These are phyloP conservation scores for Zhuliangozyma parablackwelliae DNA, from an alignment of 1,139 yeast genomes.

Conservation along the genomic window DNA sequence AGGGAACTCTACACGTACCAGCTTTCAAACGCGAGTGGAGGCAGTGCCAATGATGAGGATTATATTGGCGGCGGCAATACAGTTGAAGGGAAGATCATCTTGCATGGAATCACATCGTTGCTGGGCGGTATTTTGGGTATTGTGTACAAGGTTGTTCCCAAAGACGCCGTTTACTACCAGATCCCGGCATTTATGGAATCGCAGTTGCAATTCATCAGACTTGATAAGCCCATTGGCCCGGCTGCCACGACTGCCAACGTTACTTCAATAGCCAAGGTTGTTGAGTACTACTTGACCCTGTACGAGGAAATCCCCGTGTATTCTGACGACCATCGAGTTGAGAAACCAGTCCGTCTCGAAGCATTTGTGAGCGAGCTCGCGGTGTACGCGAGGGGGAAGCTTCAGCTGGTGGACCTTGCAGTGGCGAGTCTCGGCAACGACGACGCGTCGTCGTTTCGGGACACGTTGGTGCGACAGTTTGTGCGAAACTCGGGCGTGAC, in stretches of 20 bases:
- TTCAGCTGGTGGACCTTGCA: slow-evolving; percentile 6
- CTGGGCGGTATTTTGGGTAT: slow-evolving; percentile 21
- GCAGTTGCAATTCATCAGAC: slow-evolving; percentile 18
- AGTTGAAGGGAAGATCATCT: slow-evolving; percentile 25
- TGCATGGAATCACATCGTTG: slow-evolving; percentile 20
- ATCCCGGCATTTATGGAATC: slow-evolving; percentile 24
- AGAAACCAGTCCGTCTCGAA: slow-evolving; percentile 10
- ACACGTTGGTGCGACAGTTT: slow-evolving; percentile 18
- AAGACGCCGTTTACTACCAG: slow-evolving; percentile 25
- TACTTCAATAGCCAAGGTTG: slow-evolving; percentile 11
- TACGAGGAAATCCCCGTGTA: slow-evolving; percentile 19
- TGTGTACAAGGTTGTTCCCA: slow-evolving; percentile 25
- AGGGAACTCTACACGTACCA: slow-evolving; percentile 24
- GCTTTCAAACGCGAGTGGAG: slow-evolving; percentile 13
- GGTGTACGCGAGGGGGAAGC: slow-evolving; percentile 14
- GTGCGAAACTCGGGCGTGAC: slow-evolving; percentile 17
- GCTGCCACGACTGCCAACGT: neutral
- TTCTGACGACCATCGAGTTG: slow-evolving; percentile 13
- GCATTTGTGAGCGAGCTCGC: slow-evolving; percentile 16
- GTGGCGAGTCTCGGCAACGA: slow-evolving; percentile 1
- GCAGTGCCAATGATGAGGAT: slow-evolving; percentile 15
- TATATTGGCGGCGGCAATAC: slow-evolving; percentile 3
- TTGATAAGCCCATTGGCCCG: slow-evolving; percentile 5
- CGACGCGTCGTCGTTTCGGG: slow-evolving; percentile 6
- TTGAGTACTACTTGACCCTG: slow-evolving; percentile 11